Base-by-base conservation (phyloP, 139 green algal genomes). In the Pseudopediastrum boryanum region DNA sequence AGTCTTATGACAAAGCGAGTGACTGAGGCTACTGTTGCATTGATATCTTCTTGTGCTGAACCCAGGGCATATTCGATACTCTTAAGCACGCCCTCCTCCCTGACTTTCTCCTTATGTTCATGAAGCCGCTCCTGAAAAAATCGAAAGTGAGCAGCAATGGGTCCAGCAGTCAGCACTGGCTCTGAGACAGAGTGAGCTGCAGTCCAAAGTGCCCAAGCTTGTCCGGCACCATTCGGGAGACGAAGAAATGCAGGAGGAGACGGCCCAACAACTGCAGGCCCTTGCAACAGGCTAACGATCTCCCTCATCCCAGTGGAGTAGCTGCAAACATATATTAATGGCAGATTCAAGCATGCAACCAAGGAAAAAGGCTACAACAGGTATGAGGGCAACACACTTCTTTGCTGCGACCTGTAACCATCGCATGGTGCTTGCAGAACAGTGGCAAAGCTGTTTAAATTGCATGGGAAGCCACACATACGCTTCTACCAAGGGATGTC, bases 1-100 rank as follows among this genome's bases (percentile, higher is more conserved):
- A 89, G 78, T 65, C 87, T 75, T 3, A n/a, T 44, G 13, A 89
- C 42, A 4, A 89, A 78, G 6, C 29, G 46, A 0, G 35, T 52
- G 0, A 89, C 85, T 4, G 54, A 59, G 16, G 29, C 54, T 8
- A 70, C 71, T 4, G 84, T 88, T 5, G 21, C 9, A 31, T 16
- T 42, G 33, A 81, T 68, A 21, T 86, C 69, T 29, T 33, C 35
- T 27, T 59, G 9, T 41, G 79, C 76, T 12, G 71, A 65, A 25
- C 38, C 44, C 13, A 88, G 65, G 27, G n/a, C 61, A 29, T 35
- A 35, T 35, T 84, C 76, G 19, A 88, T 73, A 13, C 46, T 61
- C 19, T 52, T 66, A 12, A 88, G 74, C 43, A 83, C 83, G 36
- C 51, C 27, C 4, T 82, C 51, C 8, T 70, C 63, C 3, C 21